These are phyloP conservation scores for Talaromyces sp. DNA, from an alignment of 2,329 filamentous ascomycete genomes.

Conservation along the genomic window DNA sequence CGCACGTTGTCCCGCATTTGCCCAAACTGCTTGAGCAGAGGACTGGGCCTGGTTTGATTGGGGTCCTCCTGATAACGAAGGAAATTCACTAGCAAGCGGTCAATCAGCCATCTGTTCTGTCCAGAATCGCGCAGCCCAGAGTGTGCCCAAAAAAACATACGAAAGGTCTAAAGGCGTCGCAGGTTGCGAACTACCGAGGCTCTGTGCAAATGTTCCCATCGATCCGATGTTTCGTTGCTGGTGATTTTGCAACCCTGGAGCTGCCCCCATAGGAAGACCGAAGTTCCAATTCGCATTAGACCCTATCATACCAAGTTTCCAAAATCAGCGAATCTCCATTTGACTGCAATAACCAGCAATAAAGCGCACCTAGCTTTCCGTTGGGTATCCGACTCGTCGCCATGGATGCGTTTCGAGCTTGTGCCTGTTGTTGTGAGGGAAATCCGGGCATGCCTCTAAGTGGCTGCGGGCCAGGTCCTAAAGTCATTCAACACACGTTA, in stretches of 20 bases:
- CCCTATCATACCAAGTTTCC: slow-evolving; percentile 34
- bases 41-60: slow-evolving; percentile 53
- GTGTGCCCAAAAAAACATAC: slow-evolving; percentile 42
- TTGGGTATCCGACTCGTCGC: slow-evolving; percentile 51
- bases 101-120: neutral
- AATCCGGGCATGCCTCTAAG: slow-evolving; percentile 55
- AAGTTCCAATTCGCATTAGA: slow-evolving; percentile 58
- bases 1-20: slow-evolving; percentile 54
- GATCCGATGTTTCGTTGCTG: slow-evolving; percentile 51
- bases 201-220: slow-evolving; percentile 56
- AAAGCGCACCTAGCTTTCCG: slow-evolving; percentile 51
- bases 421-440: slow-evolving; percentile 47
- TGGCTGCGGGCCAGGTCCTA: slow-evolving; percentile 50
- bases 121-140: neutral
- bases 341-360: neutral
- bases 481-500: neutral
- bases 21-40: slow-evolving; percentile 54
- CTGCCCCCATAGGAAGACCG: slow-evolving; percentile 52
- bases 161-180: slow-evolving; percentile 55
- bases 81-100: slow-evolving; percentile 55
- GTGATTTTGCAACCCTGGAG: slow-evolving; percentile 49
- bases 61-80: slow-evolving; percentile 56
- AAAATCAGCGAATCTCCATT: slow-evolving; percentile 5
- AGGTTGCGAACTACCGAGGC: slow-evolving; percentile 52
- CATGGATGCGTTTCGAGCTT: slow-evolving; percentile 46